Evolutionary conservation across 148 eudicot species (phyloP).

Genomic region (Vaccinium vitisidaea): DNA sequence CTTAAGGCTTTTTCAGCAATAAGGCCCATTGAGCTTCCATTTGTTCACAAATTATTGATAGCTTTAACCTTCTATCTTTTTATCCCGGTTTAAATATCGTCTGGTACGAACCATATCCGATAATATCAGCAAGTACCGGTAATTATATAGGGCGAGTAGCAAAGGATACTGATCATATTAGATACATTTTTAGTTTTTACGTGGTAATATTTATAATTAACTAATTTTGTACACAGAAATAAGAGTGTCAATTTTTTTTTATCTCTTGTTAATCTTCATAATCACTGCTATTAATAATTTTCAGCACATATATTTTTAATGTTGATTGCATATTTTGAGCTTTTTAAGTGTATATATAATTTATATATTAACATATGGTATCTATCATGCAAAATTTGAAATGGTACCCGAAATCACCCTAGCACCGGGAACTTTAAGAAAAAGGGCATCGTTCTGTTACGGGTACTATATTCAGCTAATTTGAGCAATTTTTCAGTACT

Average conservation of each 20-base stretch:
- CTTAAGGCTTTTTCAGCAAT: background rate
- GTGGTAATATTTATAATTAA: too few relatives aligned
- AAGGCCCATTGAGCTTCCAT: background rate
- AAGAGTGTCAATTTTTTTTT: too few relatives aligned
- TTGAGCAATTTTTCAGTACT: too few relatives aligned
- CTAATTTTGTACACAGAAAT: too few relatives aligned
- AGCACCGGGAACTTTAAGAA: too few relatives aligned
- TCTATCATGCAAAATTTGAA: background rate
- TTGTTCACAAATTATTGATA: too few relatives aligned
- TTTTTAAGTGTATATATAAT: background rate
- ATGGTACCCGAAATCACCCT: background rate
- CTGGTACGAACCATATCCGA: rapidly evolving
- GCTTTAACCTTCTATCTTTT: background rate
- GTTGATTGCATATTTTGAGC: background rate
- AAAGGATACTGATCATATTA: background rate
- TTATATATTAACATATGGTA: too few relatives aligned
- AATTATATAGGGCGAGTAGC: background rate
- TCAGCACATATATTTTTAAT: too few relatives aligned
- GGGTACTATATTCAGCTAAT: too few relatives aligned
- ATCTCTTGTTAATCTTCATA: background rate
- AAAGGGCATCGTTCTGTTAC: background rate
- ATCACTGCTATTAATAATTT: too few relatives aligned
- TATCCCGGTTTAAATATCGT: background rate
- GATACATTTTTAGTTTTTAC: too few relatives aligned
- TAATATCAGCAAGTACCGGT: background rate